Evolutionary conservation across 129 eudicot species (phyloP).

Genomic region (Calendula officinalis): DNA sequence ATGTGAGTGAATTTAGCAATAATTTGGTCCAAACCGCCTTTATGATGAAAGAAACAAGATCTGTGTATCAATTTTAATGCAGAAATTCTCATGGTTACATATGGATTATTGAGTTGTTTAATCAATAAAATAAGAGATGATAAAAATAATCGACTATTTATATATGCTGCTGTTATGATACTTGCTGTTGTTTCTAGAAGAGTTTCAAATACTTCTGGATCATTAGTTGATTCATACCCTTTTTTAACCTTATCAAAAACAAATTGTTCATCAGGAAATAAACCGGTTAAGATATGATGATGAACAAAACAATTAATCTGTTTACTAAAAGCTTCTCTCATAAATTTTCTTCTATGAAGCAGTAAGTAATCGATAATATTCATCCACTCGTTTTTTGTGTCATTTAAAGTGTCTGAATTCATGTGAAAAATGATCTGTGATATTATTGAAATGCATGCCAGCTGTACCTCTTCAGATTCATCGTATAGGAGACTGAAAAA

Average conservation of each 20-base stretch:
- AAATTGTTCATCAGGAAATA: conserved; percentile 52
- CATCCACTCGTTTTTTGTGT: conserved; percentile 62
- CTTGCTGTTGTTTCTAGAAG: conserved; percentile 74
- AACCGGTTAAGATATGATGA: conserved; percentile 50
- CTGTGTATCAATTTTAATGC: conserved; percentile 67
- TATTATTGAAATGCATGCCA: conserved; percentile 57
- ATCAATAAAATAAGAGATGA: conserved; percentile 69
- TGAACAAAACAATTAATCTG: conserved; percentile 71
- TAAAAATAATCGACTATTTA: conserved; percentile 63
- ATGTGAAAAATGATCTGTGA: conserved; percentile 66
- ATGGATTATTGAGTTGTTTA: conserved; percentile 80
- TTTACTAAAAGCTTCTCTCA: conserved; percentile 73
- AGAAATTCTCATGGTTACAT: conserved; percentile 55
- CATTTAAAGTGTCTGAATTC: conserved; percentile 41
- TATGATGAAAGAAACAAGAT: conserved; percentile 65
- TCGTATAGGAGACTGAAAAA: conserved; percentile 71
- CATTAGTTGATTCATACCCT: conserved; percentile 65
- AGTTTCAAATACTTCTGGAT: conserved; percentile 76
- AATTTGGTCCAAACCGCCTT: conserved; percentile 69
- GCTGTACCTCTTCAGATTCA: conserved; percentile 86
- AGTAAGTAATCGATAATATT: conserved; percentile 65
- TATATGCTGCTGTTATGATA: conserved; percentile 68
- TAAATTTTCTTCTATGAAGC: conserved; percentile 60
- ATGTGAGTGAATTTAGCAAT: conserved; percentile 54
- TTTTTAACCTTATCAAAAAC: conserved; percentile 68